Evolutionary conservation across 805 yeast species (phyloP), one percentile per base, ranked within the genome.

Genomic region (Nakazawaea anatomiae): DNA sequence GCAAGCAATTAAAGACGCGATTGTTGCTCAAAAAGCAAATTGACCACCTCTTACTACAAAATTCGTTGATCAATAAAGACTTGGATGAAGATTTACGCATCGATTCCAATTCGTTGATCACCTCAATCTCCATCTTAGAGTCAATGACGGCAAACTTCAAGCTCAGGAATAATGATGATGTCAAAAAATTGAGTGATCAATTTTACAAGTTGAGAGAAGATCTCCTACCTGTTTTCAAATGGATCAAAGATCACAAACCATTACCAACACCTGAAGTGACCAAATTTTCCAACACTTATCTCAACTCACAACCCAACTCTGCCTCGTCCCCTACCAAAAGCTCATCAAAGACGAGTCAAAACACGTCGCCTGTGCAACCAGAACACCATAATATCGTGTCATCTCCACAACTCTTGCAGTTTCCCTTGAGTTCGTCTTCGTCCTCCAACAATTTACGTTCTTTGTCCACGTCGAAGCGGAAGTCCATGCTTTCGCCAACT

Each of bases 201-300:
- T 77, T 82, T 60, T 66, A 70, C 44, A 73, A 79, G 58, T 70
- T 86, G 55, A 73, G 85, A 47, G 80, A 83, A 43, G 91, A 85
- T 54, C 65, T 85, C 57, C 67, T 82, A 41, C 91, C 90, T 1
- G 73, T 84, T 6, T 73, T 83, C 50, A 74, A 84, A 51, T 69
- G 78, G 46, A 70, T 78, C 44, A 85, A 85, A 58, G 90, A 85
- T 63, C 67, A 78, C 55, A 76, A 80, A 58, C 89, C 89, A 4
- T 69, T 85, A 47, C 89, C 89, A 0, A 79, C 85, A 0, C 89
- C 87, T 6, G 76, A 79, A 1, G 63, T 77, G 62, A 39, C 56
- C 51, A 27, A 42, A 46, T 36, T 52, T 51, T 7, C 58, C 48
- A 42, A 52, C 50, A 6, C 54, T 39, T 34, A 45, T 25, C 25